A percentile compares a stretch with the other conserved stretches of the same genome.
These are phyloP conservation scores for Dendrobium chrysotoxum DNA, from an alignment of 106 monocot genomes.

Conservation along the genomic window DNA sequence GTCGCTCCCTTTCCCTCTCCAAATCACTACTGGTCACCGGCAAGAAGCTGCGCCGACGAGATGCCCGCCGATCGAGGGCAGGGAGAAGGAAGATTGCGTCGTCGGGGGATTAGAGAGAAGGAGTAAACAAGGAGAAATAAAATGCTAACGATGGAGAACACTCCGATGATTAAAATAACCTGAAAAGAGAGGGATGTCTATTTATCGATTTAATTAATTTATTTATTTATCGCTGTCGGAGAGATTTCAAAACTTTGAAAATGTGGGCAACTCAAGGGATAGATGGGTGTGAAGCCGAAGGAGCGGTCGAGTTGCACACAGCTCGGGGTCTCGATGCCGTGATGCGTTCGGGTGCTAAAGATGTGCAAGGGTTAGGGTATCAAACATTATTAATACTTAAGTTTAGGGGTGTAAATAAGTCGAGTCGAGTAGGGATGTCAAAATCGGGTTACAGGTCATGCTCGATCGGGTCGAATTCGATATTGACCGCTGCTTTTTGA, in stretches of 20 bases:
- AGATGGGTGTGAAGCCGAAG: background rate
- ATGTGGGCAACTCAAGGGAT: background rate
- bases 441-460: no score
- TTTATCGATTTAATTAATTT: background rate
- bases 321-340: no score
- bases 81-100: no score
- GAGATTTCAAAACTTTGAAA: conserved; percentile 3
- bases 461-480: no score
- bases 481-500: no score
- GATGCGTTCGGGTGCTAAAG: no score
- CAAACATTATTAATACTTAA: no score
- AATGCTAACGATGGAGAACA: background rate
- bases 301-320: no score
- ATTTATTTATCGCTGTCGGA: background rate
- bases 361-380: no score
- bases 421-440: no score
- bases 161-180: background rate
- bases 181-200: background rate
- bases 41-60: background rate
- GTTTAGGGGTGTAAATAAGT: no score
- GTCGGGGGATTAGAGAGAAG: background rate
- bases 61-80: background rate
- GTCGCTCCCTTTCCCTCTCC: background rate
- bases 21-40: background rate
- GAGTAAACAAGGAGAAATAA: background rate